Conservation (phyloP, 352 stramenopile species). For the Phytophthora kernoviae region DNA sequence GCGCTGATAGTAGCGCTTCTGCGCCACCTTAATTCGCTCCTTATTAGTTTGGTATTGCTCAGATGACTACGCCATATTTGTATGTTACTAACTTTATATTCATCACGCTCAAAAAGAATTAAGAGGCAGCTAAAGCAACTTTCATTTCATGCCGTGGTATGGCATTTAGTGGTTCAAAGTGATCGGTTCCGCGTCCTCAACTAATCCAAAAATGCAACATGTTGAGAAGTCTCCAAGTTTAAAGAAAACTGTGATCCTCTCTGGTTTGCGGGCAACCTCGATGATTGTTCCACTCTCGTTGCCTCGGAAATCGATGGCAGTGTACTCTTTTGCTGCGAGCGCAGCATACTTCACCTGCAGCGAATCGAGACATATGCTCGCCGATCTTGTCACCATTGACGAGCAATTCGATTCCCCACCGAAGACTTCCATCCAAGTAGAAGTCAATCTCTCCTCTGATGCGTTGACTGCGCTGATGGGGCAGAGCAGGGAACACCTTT, state of each 20-base stretch:
- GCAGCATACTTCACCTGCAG: slow-evolving; percentile 7
- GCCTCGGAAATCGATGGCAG: slow-evolving; percentile 9
- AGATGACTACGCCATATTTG: too few relatives aligned
- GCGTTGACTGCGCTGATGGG: background rate
- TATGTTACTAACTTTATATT: too few relatives aligned
- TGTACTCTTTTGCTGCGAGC: background rate
- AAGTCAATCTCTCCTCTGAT: slow-evolving; percentile 9
- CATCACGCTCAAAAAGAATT: too few relatives aligned
- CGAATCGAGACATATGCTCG: slow-evolving; percentile 5
- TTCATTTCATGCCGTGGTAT: too few relatives aligned
- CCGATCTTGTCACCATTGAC: slow-evolving; percentile 8
- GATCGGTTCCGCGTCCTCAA: too few relatives aligned
- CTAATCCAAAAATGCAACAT: too few relatives aligned
- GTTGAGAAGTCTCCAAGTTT: slow-evolving; percentile 10
- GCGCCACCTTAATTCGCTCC: too few relatives aligned
- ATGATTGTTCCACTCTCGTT: background rate
- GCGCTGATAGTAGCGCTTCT: too few relatives aligned
- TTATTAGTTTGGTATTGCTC: too few relatives aligned
- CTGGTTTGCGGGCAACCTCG: background rate
- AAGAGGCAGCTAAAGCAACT: too few relatives aligned
- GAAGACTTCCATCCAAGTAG: slow-evolving; percentile 9
- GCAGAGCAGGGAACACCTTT: background rate
- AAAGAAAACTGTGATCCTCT: slow-evolving; percentile 10
- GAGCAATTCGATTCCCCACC: slow-evolving; percentile 8
- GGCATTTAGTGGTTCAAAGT: too few relatives aligned